Base-by-base conservation (phyloP, 345 rosid genomes). In the Moringa oleifera region DNA sequence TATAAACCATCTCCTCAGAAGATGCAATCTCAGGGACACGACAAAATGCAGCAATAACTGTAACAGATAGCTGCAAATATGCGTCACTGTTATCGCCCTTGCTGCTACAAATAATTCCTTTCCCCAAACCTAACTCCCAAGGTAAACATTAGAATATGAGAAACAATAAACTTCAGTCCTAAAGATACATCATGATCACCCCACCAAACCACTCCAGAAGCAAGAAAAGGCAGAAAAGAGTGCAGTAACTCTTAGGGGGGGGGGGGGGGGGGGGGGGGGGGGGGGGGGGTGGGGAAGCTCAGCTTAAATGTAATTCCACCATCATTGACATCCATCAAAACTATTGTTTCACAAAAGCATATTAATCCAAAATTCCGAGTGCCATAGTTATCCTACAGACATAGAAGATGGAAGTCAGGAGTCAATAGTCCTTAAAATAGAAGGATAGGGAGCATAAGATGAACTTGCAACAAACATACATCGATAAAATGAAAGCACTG, bases 11-110 rank as follows among this genome's bases (percentile, higher is more conserved):
- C 7, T 85, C 90, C 68, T 66, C 58, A 0, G 91, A 90, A 68
- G 87, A 75, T 68, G 97, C 90, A 58, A 93, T 79, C 68, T 83
- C 91, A 0, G 80, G 82, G 53, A 90, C 80, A 45, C 84, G 87
- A 77, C 90, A 87, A 58, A 90, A 83, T 8, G 89, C 87, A 66
- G 94, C 88, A 53, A 93, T 85, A 76, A 93, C 79, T 4, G 86
- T 86, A 24, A 88, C 75, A 0, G 97, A 83, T 18, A 93, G 69
- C 71, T 77, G 90, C 79, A 90, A 79, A 72, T 90, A 93, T 15
- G 82, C 88, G 61, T 90, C 87, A 0, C 86, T 81, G 66, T 84
- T 87, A 31, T 71, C 88, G 25, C 55, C 69, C 37, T 71, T 84
- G 56, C 75, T 53, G 36, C 60, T 76, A 47, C 80, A 72, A 53